Base-by-base conservation (phyloP, 805 yeast genomes). In the Barnettozyma sp. region DNA sequence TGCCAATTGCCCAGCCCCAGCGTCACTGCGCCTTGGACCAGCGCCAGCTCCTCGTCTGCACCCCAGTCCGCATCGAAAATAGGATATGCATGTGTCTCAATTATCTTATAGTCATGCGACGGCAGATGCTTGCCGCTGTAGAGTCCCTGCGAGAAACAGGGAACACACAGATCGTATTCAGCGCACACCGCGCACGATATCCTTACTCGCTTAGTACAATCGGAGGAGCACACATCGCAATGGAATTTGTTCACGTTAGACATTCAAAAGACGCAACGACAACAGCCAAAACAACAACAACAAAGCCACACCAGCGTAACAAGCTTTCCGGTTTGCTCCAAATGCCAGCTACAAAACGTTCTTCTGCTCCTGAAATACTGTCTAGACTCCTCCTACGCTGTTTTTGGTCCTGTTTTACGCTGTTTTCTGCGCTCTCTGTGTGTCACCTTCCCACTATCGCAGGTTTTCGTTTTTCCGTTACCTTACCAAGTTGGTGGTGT, bases 1-100 rank as follows among this genome's bases (percentile, higher is more conserved):
- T 85, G 95, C 98, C 98, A 92, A 56, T 88, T 87, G 3, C 99
- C 99, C 37, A 92, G 58, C 0, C 99, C 98, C 30, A 75, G 71
- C 8, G 84, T 80, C 58, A 92, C 96, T 29, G 94, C 80, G 7
- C 97, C 97, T 57, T 87, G 95, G 11, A 94, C 73, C 40, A 92
- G 64, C 22, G 85, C 67, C 38, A 88, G 55, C 59, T 92, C 99
- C 58, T 92, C 99, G 62, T 92, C 98, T 1, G 98, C 98, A 24
- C 98, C 99, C 97, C 98, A 92, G 38, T 81, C 88, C 38, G 71
- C 74, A 35, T 77, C 82, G 47, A 94, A 80, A 8, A 94, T 83
- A 0, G 99, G 98, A 54, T 85, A 90, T 3, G 94, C 82, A 54
- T 90, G 90, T 49, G 94, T 96, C 58, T 92, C 98, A 19, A 90